Evolutionary conservation across 2,329 filamentous ascomycete species (phyloP), one percentile per base, ranked within the genome.

Genomic region (Nigrospora sphaerica): DNA sequence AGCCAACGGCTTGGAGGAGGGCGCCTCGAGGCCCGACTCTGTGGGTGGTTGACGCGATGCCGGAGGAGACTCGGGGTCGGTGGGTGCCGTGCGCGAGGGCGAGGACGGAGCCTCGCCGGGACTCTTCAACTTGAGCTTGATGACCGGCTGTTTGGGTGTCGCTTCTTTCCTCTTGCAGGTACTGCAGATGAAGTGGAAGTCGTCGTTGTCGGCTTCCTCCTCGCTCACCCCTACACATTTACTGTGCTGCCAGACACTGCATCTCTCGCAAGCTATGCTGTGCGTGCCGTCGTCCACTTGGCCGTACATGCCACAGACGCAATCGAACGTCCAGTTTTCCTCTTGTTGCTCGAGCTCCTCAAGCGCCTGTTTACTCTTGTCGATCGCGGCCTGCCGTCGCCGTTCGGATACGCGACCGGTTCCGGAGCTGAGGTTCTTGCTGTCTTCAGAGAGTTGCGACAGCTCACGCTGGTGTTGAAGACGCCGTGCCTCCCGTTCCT

Each of bases 211-310:
- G 1, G 90, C 91, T 51, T 91, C 86, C 49, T 77, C 71, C 57
- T 95, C 80, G 39, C 79, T 78, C 52, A 97, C 86, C 36, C 84
- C 85, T 49, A 95, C 78, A 61, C 93, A 98, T 57, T 86, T 88
- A 72, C 90, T 95, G 62, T 98, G 93, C 63, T 97, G 92, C 93
- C 93, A 98, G 41, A 95, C 85, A 61, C 85, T 95, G 72, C 93
- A 98, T 54, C 77, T 83, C 61, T 98, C 93, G 67, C 93, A 98
- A 28, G 91, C 87, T 53, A 98, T 83, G 62, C 90, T 95, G 62
- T 95, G 91, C 9, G 88, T 85, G 33, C 93, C 93, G 62, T 97
- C 93, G 57, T 98, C 93, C 49, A 96, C 88, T 56, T 95, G 85
- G 18, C 93, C 93, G 63, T 95, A 84, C 18, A 90, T 77, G 23